Base-by-base conservation (phyloP, 805 yeast species). In the Candida chauliodis region DNA sequence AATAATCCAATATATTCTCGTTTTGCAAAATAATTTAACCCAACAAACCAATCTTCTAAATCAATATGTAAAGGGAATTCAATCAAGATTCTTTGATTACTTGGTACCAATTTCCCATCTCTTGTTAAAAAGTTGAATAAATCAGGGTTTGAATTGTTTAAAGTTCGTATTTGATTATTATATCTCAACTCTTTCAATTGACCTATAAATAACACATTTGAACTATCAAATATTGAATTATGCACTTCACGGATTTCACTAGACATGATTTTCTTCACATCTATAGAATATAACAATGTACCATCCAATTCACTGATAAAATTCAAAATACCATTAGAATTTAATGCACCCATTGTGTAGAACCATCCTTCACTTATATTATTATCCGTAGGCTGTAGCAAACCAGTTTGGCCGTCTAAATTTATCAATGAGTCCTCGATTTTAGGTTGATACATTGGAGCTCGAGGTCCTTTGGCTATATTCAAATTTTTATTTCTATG, bases 41-140 rank as follows among this genome's bases (percentile, higher is more conserved):
- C 81, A 9, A 84, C 84, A 44, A 75, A 67, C 90, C 93, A 84
- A 53, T 82, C 89, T 51, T 83, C 90, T 30, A 83, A 63, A 55
- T 83, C 90, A 16, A 79, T 77, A 47, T 76, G 77, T 28, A 79
- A 61, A 2, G 86, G 84, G 45, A 84, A 84, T 45, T 75, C 78
- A 34, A 84, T 61, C 16, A 81, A 58, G 3, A 80, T 63, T 35
- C 82, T 50, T 40, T 58, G 61, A 44, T 58, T 52, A 24, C 59
- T 63, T 15, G 61, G 46, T 9, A 65, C 49, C 21, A 44, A 41
- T 36, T 59, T 59, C 27, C 63, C 66, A 15, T 67, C 74, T 35
- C 57, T 53, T 8, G 49, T 38, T 30, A 68, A 50, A 31, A 68
- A 61, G 16, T 43, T 40, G 15, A 10, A 27, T 26, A 52, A 55